Evolutionary conservation across 768 basidiomycete species (phyloP).

Genomic region (Xerocomus spinulosus): DNA sequence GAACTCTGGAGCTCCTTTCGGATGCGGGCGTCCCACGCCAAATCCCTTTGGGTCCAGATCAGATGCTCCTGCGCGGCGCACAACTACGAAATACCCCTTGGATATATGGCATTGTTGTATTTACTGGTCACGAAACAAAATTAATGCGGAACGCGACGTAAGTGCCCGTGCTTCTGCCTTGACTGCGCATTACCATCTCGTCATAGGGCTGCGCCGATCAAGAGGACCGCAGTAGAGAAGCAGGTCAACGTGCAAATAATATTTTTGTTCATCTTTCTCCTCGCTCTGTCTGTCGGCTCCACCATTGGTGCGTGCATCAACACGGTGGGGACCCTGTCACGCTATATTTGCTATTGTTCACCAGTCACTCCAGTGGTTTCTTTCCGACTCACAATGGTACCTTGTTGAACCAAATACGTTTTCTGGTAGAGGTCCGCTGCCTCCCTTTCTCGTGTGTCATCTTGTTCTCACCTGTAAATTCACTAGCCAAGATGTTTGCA

Average conservation of each 20-base stretch:
- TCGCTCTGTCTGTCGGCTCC: slow-evolving; percentile 85
- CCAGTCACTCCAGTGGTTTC: slow-evolving; percentile 62
- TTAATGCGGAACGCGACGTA: slow-evolving; percentile 97
- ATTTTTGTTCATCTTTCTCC: slow-evolving; percentile 84
- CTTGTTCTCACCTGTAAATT: slow-evolving; percentile 3
- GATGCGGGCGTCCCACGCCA: slow-evolving; percentile 61
- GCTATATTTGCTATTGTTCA: slow-evolving; percentile 1
- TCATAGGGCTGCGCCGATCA: slow-evolving; percentile 87
- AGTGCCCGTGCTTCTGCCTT: slow-evolving; percentile 30
- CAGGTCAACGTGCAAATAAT: slow-evolving; percentile 97
- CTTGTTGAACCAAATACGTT: slow-evolving; percentile 59
- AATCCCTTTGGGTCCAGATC: slow-evolving; percentile 90
- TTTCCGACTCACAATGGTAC: slow-evolving; percentile 87
- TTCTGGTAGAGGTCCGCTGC: slow-evolving; percentile 55
- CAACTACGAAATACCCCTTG: slow-evolving; percentile 95
- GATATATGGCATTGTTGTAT: slow-evolving; percentile 91
- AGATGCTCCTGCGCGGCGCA: slow-evolving; percentile 89
- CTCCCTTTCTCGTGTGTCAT: background rate
- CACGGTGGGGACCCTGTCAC: slow-evolving; percentile 41
- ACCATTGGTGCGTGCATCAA: slow-evolving; percentile 91
- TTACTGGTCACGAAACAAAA: slow-evolving; percentile 98
- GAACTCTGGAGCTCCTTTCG: slow-evolving; percentile 62
- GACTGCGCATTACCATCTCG: background rate
- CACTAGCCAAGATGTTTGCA: slow-evolving; percentile 66
- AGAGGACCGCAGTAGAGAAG: slow-evolving; percentile 90